Evolutionary conservation across 108 stramenopile genomes (phyloP), one percentile per base, ranked within the genome.

Genomic region (Discostella pseudostelligera): DNA sequence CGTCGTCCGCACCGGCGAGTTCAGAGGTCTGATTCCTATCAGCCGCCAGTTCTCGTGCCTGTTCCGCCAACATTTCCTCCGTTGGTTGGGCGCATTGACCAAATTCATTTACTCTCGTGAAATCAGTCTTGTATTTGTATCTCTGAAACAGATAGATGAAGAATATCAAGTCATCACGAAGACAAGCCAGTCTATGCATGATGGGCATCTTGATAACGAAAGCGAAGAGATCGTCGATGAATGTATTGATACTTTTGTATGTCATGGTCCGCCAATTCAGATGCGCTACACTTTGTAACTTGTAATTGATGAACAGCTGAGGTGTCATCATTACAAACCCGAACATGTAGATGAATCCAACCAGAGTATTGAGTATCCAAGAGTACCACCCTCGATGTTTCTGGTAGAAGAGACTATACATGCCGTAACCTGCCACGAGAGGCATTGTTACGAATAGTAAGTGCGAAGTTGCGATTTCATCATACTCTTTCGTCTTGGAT

Each of bases 301-400:
- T 89, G 84, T 93, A 93, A 60, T 95, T 95, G 81, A 95, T 93
- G 84, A 87, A 95, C 12, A 95, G 72, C 82, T 96, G 95, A 2
- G 95, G 95, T 26, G 88, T 92, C 93, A 96, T 92, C 79, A 94
- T 82, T 17, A 96, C 90, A 57, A 94, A 94, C 0, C 90, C 94
- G 49, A 96, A 92, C 65, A 90, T 85, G 74, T 94, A 96, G 39
- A 96, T 92, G 57, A 87, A 94, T 2, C 87, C 84, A 24, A 87
- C 83, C 2, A 84, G 62, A 16, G 74, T 80, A 46, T 75, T 73
- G 8, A 94, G 42, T 5, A 87, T 67, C 89, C 89, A 95, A 43
- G 69, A 83, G 81, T 90, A 96, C 87, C 90, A 96, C 24, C 87
- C 78, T 59, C 72, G 77, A 81, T 93, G 90, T 66, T 83, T 71